A percentile compares a stretch with the other conserved stretches of the same genome.
Evolutionary conservation across 257 asterid genomes (phyloP).

Genomic region (Mitragyna speciosa): DNA sequence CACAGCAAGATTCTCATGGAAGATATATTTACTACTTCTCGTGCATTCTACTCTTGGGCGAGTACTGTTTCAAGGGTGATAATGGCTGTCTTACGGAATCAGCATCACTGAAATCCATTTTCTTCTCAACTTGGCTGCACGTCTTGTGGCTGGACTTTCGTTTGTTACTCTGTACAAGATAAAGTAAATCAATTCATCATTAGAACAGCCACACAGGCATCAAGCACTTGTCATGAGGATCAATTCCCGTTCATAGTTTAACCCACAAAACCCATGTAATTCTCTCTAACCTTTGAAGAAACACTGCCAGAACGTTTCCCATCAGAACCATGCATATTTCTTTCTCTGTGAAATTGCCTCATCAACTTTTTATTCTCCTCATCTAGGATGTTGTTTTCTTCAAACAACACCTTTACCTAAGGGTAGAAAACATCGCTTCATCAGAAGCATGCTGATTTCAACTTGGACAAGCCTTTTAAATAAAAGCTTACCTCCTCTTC

Average conservation of each 20-base stretch:
- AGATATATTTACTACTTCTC: constrained; percentile 39
- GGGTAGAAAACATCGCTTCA: constrained; percentile 11
- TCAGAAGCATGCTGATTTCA: not conserved
- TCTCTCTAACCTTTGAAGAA: constrained; percentile 57
- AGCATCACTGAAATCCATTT: constrained; percentile 45
- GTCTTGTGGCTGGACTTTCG: constrained; percentile 64
- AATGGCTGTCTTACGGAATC: constrained; percentile 66
- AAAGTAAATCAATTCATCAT: constrained; percentile 11
- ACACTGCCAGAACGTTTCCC: constrained; percentile 44
- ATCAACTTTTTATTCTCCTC: constrained; percentile 57
- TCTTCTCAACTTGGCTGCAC: constrained; percentile 59
- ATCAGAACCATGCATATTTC: constrained; percentile 46
- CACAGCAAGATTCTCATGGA: not conserved
- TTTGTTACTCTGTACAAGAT: constrained; percentile 54
- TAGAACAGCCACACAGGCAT: not conserved
- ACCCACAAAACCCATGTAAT: not conserved
- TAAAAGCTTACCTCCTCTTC: constrained; percentile 74
- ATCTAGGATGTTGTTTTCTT: constrained; percentile 56
- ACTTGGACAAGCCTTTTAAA: not conserved
- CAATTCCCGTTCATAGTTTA: not conserved
- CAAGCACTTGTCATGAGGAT: not conserved
- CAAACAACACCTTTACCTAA: constrained; percentile 63
- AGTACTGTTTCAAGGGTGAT: constrained; percentile 65
- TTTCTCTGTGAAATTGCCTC: constrained; percentile 52
- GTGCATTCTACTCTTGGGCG: constrained; percentile 59